Evolutionary conservation across 305 asterid species (phyloP).

Genomic region (Fraxinus latifolia): DNA sequence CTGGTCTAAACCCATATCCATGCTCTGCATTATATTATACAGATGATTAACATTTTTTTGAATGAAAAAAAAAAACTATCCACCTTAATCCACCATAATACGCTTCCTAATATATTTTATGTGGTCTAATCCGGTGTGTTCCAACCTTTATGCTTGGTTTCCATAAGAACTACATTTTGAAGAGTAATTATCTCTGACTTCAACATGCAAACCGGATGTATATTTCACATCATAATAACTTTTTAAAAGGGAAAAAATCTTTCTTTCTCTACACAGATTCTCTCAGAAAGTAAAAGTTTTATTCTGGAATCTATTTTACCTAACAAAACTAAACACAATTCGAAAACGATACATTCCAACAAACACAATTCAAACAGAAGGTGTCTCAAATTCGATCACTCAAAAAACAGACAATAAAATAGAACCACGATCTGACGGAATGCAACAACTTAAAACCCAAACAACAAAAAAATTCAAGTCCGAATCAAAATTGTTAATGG

Average conservation of each 20-base stretch:
- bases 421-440: slow-evolving; percentile 26
- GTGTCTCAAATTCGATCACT: not conserved
- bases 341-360: not conserved
- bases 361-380: not conserved
- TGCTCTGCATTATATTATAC: not conserved
- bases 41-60: not conserved
- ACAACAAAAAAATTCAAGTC: slow-evolving; percentile 12
- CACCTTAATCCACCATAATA: not conserved
- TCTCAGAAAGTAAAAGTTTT: not conserved
- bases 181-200: not conserved
- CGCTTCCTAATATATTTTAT: not conserved
- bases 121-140: not conserved
- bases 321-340: slow-evolving; percentile 2
- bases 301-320: not conserved
- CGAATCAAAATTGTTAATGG: slow-evolving; percentile 2
- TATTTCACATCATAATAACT: not conserved
- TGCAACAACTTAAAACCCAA: slow-evolving; percentile 11
- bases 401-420: not conserved
- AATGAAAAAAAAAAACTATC: not conserved
- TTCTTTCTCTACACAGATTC: not conserved
- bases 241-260: not conserved
- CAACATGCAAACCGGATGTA: not conserved
- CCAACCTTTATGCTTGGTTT: not conserved
- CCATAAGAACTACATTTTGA: not conserved
- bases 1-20: not conserved